Conservation (phyloP, 1,284 basidiomycete genomes). For the Megacollybia platyphylla region DNA sequence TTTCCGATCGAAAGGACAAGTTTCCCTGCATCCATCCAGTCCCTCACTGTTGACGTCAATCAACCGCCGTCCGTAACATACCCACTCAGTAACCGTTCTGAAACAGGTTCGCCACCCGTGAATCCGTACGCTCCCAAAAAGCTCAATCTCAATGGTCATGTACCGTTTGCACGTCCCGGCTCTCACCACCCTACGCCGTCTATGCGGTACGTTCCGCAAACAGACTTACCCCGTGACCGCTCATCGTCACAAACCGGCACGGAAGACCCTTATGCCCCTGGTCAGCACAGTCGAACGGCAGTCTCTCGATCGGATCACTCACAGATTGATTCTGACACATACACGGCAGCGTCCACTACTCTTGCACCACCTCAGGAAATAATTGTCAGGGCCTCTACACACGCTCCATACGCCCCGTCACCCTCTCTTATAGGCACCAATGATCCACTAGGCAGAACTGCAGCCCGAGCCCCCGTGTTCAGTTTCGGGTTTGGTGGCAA, state of each 20-base stretch:
- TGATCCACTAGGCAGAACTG: slow-evolving; percentile 69
- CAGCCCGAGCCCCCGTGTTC: slow-evolving; percentile 65
- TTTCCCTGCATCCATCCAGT: background rate
- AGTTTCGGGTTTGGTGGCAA: slow-evolving; percentile 87
- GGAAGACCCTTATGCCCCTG: slow-evolving; percentile 30
- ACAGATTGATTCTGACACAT: slow-evolving; percentile 2
- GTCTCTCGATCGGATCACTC: slow-evolving; percentile 13
- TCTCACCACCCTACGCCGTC: background rate
- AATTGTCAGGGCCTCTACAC: slow-evolving; percentile 25
- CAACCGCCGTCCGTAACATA: background rate
- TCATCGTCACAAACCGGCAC: slow-evolving; percentile 35
- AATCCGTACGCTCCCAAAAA: slow-evolving; percentile 13
- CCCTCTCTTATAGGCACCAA: slow-evolving; percentile 71
- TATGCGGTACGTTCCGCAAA: background rate
- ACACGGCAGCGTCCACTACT: slow-evolving; percentile 1
- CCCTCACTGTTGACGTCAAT: background rate
- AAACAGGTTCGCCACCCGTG: slow-evolving; percentile 7
- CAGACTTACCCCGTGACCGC: slow-evolving; percentile 16
- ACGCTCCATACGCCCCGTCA: slow-evolving; percentile 57
- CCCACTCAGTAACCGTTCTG: background rate
- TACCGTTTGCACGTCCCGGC: background rate
- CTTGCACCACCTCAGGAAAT: slow-evolving; percentile 24
- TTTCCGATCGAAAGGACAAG: background rate
- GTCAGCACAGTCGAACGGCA: slow-evolving; percentile 10
- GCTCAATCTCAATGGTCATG: slow-evolving; percentile 7